phyloP scores from a whole-genome alignment of 371 early-diverging fungal genomes.

The Parasitella parasitica region DNA sequence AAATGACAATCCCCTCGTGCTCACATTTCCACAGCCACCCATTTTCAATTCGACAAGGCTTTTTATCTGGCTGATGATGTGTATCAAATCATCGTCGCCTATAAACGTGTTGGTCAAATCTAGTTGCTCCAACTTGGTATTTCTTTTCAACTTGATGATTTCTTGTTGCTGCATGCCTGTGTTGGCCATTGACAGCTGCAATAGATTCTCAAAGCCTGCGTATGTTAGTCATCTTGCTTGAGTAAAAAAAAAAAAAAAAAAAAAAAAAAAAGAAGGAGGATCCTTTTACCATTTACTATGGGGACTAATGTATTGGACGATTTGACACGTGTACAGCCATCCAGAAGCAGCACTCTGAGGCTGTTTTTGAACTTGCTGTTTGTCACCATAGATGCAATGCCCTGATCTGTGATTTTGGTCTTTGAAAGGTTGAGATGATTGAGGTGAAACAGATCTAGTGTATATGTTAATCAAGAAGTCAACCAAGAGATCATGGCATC shows the following conservation, averaged over 20 bases:
- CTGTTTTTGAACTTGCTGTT: constrained; percentile 19
- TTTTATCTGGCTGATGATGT: constrained; percentile 18
- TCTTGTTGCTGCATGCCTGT: constrained; percentile 16
- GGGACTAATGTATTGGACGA: constrained; percentile 11
- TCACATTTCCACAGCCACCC: constrained; percentile 27
- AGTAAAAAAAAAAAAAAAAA: neutral
- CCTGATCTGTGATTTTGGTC: constrained; percentile 38
- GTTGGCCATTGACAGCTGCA: constrained; percentile 29
- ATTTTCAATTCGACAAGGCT: constrained; percentile 31
- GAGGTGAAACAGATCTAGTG: constrained; percentile 25
- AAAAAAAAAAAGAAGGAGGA: neutral
- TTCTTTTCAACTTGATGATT: neutral
- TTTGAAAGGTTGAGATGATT: constrained; percentile 34
- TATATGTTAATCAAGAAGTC: no score
- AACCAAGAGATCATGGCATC: no score
- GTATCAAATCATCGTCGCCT: constrained; percentile 28
- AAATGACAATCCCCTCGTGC: constrained; percentile 24
- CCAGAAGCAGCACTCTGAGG: constrained; percentile 23
- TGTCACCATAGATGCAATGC: constrained; percentile 18
- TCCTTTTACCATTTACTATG: constrained; percentile 22
- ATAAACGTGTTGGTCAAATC: constrained; percentile 32
- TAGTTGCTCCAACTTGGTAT: constrained; percentile 16
- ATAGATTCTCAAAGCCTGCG: constrained; percentile 23
- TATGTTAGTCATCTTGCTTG: neutral
- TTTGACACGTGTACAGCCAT: constrained; percentile 30